Conservation (phyloP, 1,284 basidiomycete species). For the Cutaneotrichosporon daszewskae region DNA sequence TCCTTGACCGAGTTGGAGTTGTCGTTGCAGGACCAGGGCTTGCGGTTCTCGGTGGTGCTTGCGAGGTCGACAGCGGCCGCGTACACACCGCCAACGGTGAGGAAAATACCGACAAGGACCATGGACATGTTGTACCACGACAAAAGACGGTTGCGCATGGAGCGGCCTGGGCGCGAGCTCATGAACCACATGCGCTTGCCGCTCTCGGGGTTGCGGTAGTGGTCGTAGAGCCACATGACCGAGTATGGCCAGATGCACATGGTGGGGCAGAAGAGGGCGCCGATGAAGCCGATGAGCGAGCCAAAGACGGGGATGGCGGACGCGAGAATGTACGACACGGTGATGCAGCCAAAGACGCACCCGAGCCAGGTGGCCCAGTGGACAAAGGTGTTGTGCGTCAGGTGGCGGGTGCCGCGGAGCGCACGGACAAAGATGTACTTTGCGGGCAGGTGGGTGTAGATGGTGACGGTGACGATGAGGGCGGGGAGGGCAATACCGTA, state of each 20-base stretch:
- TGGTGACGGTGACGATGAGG: constrained; percentile 22
- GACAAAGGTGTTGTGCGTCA: constrained; percentile 24
- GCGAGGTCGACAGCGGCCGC: constrained; percentile 22
- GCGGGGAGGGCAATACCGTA: constrained; percentile 47
- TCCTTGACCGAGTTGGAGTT: constrained; percentile 6
- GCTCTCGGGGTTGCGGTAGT: constrained; percentile 15
- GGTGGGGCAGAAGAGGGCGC: constrained; percentile 24
- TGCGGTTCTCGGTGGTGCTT: neutral
- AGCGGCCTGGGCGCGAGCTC: constrained; percentile 4
- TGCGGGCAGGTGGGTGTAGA: constrained; percentile 42
- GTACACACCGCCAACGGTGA: constrained; percentile 32
- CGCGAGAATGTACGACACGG: constrained; percentile 22
- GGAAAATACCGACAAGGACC: constrained; percentile 23
- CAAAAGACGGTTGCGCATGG: neutral
- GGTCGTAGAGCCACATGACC: constrained; percentile 34
- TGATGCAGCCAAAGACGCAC: constrained; percentile 13
- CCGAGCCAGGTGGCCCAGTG: constrained; percentile 38
- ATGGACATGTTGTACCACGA: constrained; percentile 11
- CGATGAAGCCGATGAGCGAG: constrained; percentile 27
- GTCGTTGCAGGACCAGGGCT: constrained; percentile 11
- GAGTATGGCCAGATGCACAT: constrained; percentile 16
- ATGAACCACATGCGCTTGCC: neutral
- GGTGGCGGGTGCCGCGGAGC: constrained; percentile 32
- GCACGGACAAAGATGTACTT: constrained; percentile 35
- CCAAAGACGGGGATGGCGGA: constrained; percentile 19